These are phyloP conservation scores for Purpureocillium takamizusanense DNA, from an alignment of 2,329 filamentous ascomycete species.

Conservation along the genomic window DNA sequence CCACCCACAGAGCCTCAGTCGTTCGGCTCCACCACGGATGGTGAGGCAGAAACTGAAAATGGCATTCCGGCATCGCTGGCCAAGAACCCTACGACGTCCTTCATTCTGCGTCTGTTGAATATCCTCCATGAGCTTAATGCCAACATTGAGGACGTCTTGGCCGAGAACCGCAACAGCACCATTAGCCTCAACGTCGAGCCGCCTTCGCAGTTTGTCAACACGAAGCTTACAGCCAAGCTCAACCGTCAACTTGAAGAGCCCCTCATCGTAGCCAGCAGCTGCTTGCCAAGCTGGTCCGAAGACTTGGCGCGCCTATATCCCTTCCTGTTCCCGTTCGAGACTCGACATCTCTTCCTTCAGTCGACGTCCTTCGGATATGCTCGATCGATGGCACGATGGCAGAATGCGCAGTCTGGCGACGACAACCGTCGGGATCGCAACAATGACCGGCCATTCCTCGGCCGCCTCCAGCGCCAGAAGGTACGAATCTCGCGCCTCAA, in stretches of 20 bases:
- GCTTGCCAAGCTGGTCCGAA: constrained; percentile 90
- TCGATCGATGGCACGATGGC: constrained; percentile 94
- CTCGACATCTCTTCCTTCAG: constrained; percentile 89
- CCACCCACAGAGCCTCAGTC: constrained; percentile 64
- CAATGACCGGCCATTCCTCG: constrained; percentile 85
- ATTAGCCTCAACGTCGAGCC: constrained; percentile 71
- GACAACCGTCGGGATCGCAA: constrained; percentile 75
- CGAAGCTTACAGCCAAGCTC: constrained; percentile 93
- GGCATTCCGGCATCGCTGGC: constrained; percentile 70
- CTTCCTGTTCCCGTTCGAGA: constrained; percentile 97
- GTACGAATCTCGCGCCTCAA: constrained; percentile 94
- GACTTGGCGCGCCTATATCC: constrained; percentile 89
- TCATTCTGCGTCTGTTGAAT: constrained; percentile 79
- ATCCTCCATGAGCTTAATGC: constrained; percentile 89
- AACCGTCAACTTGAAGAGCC: constrained; percentile 96
- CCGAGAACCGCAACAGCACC: constrained; percentile 59
- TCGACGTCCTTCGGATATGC: constrained; percentile 98
- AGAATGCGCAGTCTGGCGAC: constrained; percentile 76
- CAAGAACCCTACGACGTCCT: constrained; percentile 75
- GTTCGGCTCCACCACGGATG: constrained; percentile 40
- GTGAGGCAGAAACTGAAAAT: constrained; percentile 42
- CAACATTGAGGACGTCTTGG: constrained; percentile 83
- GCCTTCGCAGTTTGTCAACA: constrained; percentile 92
- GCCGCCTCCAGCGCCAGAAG: constrained; percentile 88
- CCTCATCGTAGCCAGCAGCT: constrained; percentile 92